A percentile compares a stretch with the other conserved stretches of the same genome.
phyloP scores from a whole-genome alignment of 257 asterid species.

The Ophiorrhiza pumila region DNA sequence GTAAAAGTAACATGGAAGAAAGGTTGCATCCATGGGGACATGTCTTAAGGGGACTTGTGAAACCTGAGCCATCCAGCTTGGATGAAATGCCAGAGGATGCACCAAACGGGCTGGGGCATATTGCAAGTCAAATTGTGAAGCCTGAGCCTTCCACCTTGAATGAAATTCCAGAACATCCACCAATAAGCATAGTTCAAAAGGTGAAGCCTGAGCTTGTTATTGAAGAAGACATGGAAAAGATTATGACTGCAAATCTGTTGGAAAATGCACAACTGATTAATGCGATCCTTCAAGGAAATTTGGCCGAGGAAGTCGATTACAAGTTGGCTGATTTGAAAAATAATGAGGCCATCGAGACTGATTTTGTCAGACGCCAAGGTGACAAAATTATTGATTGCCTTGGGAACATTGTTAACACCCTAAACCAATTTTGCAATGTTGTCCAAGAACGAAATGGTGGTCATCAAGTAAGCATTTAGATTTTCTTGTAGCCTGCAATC shows the following conservation, averaged over 20 bases:
- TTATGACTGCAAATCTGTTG: conserved; percentile 43
- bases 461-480: not conserved
- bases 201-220: conserved; percentile 22
- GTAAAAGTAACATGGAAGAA: conserved; percentile 43
- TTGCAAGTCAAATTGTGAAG: not conserved
- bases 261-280: conserved; percentile 51
- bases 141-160: not conserved
- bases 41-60: conserved; percentile 38
- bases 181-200: conserved; percentile 14
- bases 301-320: conserved; percentile 45
- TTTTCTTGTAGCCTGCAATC: not conserved
- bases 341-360: conserved; percentile 41
- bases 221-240: conserved; percentile 38
- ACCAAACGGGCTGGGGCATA: not conserved
- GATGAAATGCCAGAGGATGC: conserved; percentile 16
- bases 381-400: conserved; percentile 63
- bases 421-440: conserved; percentile 53
- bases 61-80: conserved; percentile 42
- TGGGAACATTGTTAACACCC: conserved; percentile 48
- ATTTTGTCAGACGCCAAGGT: conserved; percentile 54
- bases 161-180: conserved; percentile 21
- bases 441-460: conserved; percentile 33
- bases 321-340: conserved; percentile 41
- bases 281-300: conserved; percentile 48
- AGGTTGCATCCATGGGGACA: conserved; percentile 65